Base-by-base conservation (phyloP, 768 basidiomycete genomes). In the Calvatia gigantea region DNA sequence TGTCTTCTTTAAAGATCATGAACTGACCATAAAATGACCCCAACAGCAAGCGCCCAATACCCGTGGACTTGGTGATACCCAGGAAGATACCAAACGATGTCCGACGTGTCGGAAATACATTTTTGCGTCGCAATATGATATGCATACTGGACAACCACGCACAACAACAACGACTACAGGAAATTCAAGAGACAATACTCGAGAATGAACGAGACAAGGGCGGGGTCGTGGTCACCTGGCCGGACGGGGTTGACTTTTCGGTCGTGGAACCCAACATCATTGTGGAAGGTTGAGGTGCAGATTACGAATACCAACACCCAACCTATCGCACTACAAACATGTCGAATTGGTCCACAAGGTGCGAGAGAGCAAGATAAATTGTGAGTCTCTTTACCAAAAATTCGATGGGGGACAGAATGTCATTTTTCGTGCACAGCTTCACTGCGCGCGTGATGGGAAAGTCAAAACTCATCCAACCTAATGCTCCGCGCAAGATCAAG, bases 201-300 rank as follows among this genome's bases (percentile, higher is more conserved):
- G 70, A 71, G 31, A 73, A 80, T 0, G 73, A 76, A 42, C 67
- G 69, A 28, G 78, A 84, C 62, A 81, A 80, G 53, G 67, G 78
- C 33, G 78, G 75, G 1, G 65, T 82, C 11, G 64, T 62, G 5
- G 75, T 85, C 25, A 70, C 64, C 39, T 66, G 64, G 25, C 63
- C 70, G 28, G 68, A 67, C 4, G 78, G 74, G 1, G 39, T 82
- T 5, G 70, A 82, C 64, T 80, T 83, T 59, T 80, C 76, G 3
- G 65, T 83, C 39, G 58, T 83, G 21, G 74, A 75, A 17, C 54
- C 62, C 5, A 67, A 65, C 8, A 62, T 58, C 9, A 37, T 67
- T 29, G 68, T 70, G n/a, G 70, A 70, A 43, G n/a, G 46, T 65
- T 27, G 57, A 49, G 7, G 54, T 71, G 25, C 63, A 64, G 2